These are phyloP conservation scores for Sporothrix luriei DNA, from an alignment of 2,329 filamentous ascomycete species.

Conservation along the genomic window DNA sequence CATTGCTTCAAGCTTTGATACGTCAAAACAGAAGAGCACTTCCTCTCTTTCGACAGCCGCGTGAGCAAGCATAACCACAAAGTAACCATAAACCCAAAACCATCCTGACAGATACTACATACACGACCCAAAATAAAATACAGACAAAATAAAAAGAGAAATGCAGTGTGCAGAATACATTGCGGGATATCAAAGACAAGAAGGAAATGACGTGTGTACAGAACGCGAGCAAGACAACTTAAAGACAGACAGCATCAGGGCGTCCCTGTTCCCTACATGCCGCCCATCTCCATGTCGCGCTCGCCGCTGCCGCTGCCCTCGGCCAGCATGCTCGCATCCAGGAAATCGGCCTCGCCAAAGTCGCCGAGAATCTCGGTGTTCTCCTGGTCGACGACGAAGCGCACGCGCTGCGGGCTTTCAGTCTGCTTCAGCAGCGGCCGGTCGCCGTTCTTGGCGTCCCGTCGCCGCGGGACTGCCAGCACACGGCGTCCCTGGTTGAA, in stretches of 20 bases:
- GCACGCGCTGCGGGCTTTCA: slow-evolving; percentile 32
- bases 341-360: slow-evolving; percentile 71
- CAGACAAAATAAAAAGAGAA: not conserved
- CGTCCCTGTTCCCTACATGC: slow-evolving; percentile 31
- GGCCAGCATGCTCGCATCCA: slow-evolving; percentile 47
- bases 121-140: slow-evolving; percentile 5
- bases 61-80: not conserved
- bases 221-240: not conserved
- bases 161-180: slow-evolving; percentile 4
- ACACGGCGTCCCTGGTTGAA: slow-evolving; percentile 46
- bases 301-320: slow-evolving; percentile 34
- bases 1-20: too few relatives aligned
- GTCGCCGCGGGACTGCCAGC: slow-evolving; percentile 52
- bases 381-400: slow-evolving; percentile 51
- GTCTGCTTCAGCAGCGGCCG: slow-evolving; percentile 26
- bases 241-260: not conserved
- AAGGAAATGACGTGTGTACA: not conserved
- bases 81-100: not conserved
- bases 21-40: slow-evolving; percentile 18
- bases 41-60: slow-evolving; percentile 13
- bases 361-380: slow-evolving; percentile 56
- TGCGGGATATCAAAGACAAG: slow-evolving; percentile 24
- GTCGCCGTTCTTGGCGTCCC: slow-evolving; percentile 34
- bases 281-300: slow-evolving; percentile 49
- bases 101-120: slow-evolving; percentile 6